Evolutionary conservation across 2,329 filamentous ascomycete species (phyloP), one percentile per base, ranked within the genome.

Genomic region (Paraconiothyrium sp.): DNA sequence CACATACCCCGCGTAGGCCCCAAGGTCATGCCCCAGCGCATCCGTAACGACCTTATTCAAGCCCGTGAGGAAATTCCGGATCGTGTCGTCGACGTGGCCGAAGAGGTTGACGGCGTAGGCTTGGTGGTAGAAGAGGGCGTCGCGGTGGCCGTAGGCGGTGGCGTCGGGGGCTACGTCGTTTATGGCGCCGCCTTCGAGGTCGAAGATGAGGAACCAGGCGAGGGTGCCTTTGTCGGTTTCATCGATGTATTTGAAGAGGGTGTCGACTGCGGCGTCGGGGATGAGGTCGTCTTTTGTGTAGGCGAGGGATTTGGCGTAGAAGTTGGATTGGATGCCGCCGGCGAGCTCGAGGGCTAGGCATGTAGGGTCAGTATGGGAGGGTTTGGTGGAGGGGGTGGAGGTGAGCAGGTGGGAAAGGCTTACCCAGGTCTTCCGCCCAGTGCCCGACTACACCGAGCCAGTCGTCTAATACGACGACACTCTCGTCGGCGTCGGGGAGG

Each of bases 1-100:
- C 2, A 84, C 81, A 58, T 86, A 86, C 64, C 85, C 85, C 50
- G 82, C 79, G 67, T 86, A 86, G 55, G 80, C 81, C 4, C 82
- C 83, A 67, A 79, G 78, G 9, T 79, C 67, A 11, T 71, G 70
- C 14, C 72, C 68, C 20, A 78, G 60, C 10, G 68, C 62, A 54
- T 73, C 66, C 20, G 66, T 72, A 13, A 81, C 66, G n/a, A 74
- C 66, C 7, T 79, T 72, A 58, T 81, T 80, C 65, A 82, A 76
- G 44, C 77, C 77, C 6, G 79, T 73, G 9, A 83, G 62, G 59
- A 83, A 82, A 13, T 66, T 60, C 13, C 77, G 75, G 11, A 79
- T 80, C 54, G 75, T 76, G 20, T 72, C 62, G 9, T 74, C 75
- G 58, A 79, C 67, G 27, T 59, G 65, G 27, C 76, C 72, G 24